phyloP scores from a whole-genome alignment of 257 asterid species.

The Solanum lignicaule region DNA sequence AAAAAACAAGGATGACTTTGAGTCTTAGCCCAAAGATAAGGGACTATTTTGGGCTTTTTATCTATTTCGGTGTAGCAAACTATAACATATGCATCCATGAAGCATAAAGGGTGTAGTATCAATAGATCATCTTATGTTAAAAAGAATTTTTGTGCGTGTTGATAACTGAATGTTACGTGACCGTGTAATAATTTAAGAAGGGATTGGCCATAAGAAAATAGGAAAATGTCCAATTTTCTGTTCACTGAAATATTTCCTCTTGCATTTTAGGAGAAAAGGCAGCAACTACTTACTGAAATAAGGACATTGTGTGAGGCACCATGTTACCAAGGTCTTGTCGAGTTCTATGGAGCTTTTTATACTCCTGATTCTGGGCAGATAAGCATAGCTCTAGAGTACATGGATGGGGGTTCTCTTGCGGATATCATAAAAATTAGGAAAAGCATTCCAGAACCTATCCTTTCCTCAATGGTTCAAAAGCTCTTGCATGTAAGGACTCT shows the following conservation, averaged over 20 bases:
- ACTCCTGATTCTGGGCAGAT: slow-evolving; percentile 98
- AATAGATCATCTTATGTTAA: neutral
- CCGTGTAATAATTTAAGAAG: neutral
- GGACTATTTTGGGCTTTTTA: neutral
- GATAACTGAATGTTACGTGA: neutral
- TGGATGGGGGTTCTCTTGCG: slow-evolving; percentile 98
- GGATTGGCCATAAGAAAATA: neutral
- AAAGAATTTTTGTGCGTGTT: neutral
- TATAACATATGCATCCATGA: neutral
- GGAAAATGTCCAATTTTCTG: neutral
- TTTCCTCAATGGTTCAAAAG: slow-evolving; percentile 78
- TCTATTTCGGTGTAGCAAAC: neutral
- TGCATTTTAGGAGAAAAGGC: slow-evolving; percentile 81
- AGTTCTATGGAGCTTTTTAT: slow-evolving; percentile 91
- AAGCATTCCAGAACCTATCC: slow-evolving; percentile 70
- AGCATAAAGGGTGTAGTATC: neutral
- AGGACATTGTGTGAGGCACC: slow-evolving; percentile 95
- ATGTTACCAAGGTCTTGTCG: slow-evolving; percentile 79
- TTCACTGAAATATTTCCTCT: slow-evolving; percentile 6
- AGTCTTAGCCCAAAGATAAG: neutral
- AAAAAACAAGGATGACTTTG: neutral
- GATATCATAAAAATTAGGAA: slow-evolving; percentile 56
- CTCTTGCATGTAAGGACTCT: slow-evolving; percentile 57
- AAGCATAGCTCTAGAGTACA: slow-evolving; percentile 92
- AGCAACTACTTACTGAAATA: slow-evolving; percentile 94